These are phyloP conservation scores for Candida maesae DNA, from an alignment of 805 yeast genomes.

Conservation along the genomic window DNA sequence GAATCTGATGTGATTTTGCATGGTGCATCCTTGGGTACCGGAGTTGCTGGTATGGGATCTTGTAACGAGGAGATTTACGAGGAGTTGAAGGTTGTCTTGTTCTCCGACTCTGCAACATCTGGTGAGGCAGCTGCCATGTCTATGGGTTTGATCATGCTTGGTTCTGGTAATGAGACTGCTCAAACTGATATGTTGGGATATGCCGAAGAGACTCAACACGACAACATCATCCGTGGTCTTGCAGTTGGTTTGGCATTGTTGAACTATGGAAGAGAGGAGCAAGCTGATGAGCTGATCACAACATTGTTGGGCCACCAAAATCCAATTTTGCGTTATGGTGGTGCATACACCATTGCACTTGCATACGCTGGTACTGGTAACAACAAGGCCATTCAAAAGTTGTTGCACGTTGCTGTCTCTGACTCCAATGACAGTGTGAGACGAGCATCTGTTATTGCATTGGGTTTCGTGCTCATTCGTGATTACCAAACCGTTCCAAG, in stretches of 20 bases:
- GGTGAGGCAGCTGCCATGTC: conserved; percentile 96
- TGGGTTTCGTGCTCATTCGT: conserved; percentile 88
- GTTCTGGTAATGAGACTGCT: conserved; percentile 72
- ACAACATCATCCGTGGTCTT: conserved; percentile 89
- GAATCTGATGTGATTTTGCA: conserved; percentile 83
- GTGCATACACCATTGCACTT: conserved; percentile 87
- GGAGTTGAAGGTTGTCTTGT: conserved; percentile 76
- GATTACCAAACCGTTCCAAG: conserved; percentile 93
- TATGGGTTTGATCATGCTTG: conserved; percentile 94
- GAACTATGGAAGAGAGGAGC: conserved; percentile 80
- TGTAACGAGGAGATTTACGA: conserved; percentile 72
- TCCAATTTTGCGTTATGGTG: conserved; percentile 89
- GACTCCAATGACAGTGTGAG: conserved; percentile 96
- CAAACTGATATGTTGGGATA: conserved; percentile 79
- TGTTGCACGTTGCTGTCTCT: conserved; percentile 91
- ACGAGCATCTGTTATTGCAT: conserved; percentile 88
- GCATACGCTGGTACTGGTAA: conserved; percentile 97
- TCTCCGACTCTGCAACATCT: conserved; percentile 86
- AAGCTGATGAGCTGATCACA: conserved; percentile 67
- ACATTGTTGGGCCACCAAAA: conserved; percentile 70
- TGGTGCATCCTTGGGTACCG: conserved; percentile 94
- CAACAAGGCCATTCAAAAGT: conserved; percentile 77
- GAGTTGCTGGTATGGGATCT: conserved; percentile 96
- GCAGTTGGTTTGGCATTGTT: conserved; percentile 86
- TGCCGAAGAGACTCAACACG: conserved; percentile 95